phyloP scores from a whole-genome alignment of 352 stramenopile genomes.

The Phytopythium litorale region DNA sequence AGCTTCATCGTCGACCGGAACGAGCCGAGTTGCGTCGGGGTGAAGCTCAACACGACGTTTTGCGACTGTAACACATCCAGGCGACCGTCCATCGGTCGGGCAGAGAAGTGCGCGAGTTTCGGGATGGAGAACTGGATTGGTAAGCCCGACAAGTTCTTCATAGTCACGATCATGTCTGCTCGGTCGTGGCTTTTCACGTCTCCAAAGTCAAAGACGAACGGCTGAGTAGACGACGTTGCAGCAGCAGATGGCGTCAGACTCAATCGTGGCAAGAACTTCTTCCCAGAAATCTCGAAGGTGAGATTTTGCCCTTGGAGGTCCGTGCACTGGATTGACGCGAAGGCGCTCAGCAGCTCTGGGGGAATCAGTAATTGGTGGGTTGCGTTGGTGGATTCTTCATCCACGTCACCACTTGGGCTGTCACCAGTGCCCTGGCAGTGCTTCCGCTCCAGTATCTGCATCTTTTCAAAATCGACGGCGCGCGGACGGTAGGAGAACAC shows the following conservation, averaged over 20 bases:
- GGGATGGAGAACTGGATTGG: conserved; percentile 59
- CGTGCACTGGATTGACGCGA: conserved; percentile 68
- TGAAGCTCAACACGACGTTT: conserved; percentile 88
- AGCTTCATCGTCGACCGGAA: conserved; percentile 53
- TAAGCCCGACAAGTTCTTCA: conserved; percentile 80
- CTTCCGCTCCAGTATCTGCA: conserved; percentile 20
- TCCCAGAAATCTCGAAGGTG: conserved; percentile 69
- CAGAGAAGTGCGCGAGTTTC: conserved; percentile 76
- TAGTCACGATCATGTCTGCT: conserved; percentile 75
- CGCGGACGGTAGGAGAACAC: conserved; percentile 52
- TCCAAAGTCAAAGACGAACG: conserved; percentile 69
- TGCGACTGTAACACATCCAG: conserved; percentile 87
- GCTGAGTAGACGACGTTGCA: neutral
- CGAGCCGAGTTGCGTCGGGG: conserved; percentile 79
- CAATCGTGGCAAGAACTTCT: conserved; percentile 48
- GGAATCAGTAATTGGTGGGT: neutral
- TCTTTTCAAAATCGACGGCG: conserved; percentile 24
- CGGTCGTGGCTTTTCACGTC: conserved; percentile 74
- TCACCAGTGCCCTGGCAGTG: conserved; percentile 5
- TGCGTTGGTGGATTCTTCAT: neutral
- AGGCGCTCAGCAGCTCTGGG: conserved; percentile 42
- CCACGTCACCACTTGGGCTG: neutral
- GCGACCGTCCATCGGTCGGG: conserved; percentile 52
- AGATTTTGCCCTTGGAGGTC: conserved; percentile 68
- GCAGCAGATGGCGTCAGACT: conserved; percentile 31